Percentiles rank a stretch among this genome's conserved stretches.
Conservation (phyloP, 306 rosid species). For the Carpinus fangiana region DNA sequence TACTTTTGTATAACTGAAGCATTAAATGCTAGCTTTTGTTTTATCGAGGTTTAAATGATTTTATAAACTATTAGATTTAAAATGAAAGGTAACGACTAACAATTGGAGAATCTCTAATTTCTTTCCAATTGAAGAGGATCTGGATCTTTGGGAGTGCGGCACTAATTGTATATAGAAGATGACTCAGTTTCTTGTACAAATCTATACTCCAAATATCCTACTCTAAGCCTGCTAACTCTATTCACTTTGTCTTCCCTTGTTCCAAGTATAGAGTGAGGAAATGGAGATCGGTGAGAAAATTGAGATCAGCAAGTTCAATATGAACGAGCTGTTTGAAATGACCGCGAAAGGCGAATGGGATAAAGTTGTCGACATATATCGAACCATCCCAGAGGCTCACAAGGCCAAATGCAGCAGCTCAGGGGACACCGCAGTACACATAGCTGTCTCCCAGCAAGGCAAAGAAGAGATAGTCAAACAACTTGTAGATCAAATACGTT, state of each 20-base stretch:
- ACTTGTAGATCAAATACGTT: neutral
- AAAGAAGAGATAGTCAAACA: slow-evolving; percentile 17
- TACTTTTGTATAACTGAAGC: too few species aligned
- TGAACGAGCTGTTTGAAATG: neutral
- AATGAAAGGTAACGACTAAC: too few species aligned
- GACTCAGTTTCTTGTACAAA: neutral
- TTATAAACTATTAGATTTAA: too few species aligned
- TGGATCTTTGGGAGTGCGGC: neutral
- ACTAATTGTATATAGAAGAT: neutral
- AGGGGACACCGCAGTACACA: slow-evolving; percentile 54
- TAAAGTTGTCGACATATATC: slow-evolving; percentile 17
- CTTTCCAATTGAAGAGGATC: too few species aligned
- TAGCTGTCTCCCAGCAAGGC: slow-evolving; percentile 46
- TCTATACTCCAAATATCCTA: neutral
- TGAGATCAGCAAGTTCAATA: neutral
- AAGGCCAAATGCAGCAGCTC: slow-evolving; percentile 29
- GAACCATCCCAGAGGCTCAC: too few species aligned
- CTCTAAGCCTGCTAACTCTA: too few species aligned
- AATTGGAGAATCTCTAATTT: too few species aligned
- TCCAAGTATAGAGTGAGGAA: neutral
- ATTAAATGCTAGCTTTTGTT: too few species aligned
- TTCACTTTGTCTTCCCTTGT: neutral
- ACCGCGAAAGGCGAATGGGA: slow-evolving; percentile 43
- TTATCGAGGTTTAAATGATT: too few species aligned
- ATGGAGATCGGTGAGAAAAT: too few species aligned